These are phyloP conservation scores for Besnoitia besnoiti DNA, from an alignment of 169 alveolate species.

Conservation along the genomic window DNA sequence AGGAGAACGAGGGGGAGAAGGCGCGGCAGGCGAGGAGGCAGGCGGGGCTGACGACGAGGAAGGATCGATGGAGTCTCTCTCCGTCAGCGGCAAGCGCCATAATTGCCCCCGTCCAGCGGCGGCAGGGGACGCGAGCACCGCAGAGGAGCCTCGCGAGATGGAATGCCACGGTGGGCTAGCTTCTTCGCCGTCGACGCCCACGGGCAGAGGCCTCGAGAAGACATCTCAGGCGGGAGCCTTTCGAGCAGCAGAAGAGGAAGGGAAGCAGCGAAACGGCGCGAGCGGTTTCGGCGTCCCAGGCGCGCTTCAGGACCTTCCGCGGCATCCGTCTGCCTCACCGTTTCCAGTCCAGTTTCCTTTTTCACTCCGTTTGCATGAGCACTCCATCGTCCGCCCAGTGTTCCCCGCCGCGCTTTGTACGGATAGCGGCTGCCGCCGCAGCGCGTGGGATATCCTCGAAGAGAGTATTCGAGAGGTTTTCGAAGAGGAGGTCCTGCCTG, in stretches of 20 bases:
- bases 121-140: no score
- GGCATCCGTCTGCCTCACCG: not conserved
- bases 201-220: not conserved
- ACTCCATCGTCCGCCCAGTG: conserved; percentile 35
- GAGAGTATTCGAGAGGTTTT: conserved; percentile 42
- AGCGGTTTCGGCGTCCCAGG: no score
- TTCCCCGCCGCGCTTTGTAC: conserved; percentile 51
- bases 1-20: not conserved
- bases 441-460: conserved; percentile 66
- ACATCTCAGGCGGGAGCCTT: not conserved
- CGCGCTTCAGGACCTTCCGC: no score
- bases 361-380: not conserved
- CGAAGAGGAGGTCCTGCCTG: conserved; percentile 50
- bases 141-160: no score
- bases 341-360: not conserved
- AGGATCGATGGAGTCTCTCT: no score
- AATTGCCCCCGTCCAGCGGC: no score
- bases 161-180: no score
- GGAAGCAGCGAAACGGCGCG: not conserved
- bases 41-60: not conserved
- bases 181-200: no score
- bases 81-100: no score
- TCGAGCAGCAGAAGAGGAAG: not conserved
- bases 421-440: conserved; percentile 60
- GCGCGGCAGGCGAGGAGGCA: not conserved